Evolutionary conservation across 2,329 filamentous ascomycete genomes (phyloP).

Genomic region (Colletotrichum nymphaeae): DNA sequence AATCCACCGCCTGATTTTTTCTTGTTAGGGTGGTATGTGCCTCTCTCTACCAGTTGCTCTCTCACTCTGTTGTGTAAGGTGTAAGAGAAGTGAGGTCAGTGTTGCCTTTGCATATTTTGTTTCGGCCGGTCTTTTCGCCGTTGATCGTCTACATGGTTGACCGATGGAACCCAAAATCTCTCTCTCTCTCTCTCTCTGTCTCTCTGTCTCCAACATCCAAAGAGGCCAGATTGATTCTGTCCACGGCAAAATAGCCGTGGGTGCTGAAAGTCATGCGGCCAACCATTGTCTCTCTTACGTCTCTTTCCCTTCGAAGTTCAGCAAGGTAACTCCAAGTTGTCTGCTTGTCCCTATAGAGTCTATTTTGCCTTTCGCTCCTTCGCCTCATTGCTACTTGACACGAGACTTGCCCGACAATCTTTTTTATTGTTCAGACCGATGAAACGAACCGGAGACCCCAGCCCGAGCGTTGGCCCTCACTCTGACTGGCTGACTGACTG

Average conservation of each 20-base stretch:
- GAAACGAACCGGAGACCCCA: constrained; percentile 30
- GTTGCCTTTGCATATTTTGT: not conserved
- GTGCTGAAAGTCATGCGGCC: not conserved
- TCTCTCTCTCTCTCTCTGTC: no score
- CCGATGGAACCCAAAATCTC: not conserved
- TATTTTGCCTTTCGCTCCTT: constrained; percentile 14
- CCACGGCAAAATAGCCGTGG: not conserved
- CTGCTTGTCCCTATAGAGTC: not conserved
- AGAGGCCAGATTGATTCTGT: not conserved
- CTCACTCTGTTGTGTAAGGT: not conserved
- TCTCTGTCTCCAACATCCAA: not conserved
- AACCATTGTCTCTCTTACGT: not conserved
- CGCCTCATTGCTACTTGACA: not conserved
- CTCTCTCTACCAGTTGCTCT: not conserved
- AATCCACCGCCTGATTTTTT: not conserved
- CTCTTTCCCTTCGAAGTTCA: not conserved
- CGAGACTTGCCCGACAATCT: not conserved
- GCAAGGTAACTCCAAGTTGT: not conserved
- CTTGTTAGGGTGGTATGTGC: not conserved
- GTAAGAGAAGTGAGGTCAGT: not conserved
- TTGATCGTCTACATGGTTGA: not conserved
- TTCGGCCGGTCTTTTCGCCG: constrained; percentile 14
- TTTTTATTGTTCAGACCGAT: constrained; percentile 14
- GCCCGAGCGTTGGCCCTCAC: constrained; percentile 2
- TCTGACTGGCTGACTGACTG: no score